phyloP scores from a whole-genome alignment of 2,329 filamentous ascomycete genomes.

The Teratosphaeria nubilosa region DNA sequence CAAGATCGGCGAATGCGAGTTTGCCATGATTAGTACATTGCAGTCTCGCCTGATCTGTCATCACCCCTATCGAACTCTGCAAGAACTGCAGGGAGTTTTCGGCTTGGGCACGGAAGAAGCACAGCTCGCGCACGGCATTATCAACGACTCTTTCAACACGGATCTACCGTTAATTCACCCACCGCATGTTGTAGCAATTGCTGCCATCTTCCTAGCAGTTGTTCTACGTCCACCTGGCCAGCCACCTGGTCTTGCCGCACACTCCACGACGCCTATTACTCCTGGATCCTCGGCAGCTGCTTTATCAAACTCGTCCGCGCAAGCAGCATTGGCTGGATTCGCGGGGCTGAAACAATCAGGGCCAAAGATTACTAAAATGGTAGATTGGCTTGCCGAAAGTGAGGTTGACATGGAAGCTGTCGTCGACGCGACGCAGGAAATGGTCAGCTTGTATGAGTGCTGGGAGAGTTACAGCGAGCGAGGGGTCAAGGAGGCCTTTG shows the following conservation, averaged over 20 bases:
- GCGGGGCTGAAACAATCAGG: conserved; percentile 26
- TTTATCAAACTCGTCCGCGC: conserved; percentile 20
- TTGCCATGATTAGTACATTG: conserved; percentile 84
- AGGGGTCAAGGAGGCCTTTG: conserved; percentile 52
- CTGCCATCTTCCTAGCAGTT: conserved; percentile 73
- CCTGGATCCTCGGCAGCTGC: conserved; percentile 8
- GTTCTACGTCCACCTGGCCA: conserved; percentile 59
- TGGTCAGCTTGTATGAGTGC: conserved; percentile 77
- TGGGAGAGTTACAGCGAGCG: conserved; percentile 61
- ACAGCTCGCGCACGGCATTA: conserved; percentile 66
- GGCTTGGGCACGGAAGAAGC: conserved; percentile 67
- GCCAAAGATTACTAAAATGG: conserved; percentile 41
- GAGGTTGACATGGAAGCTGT: conserved; percentile 74
- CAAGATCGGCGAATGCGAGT: conserved; percentile 87
- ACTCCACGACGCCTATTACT: conserved; percentile 23
- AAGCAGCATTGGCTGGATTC: conserved; percentile 26
- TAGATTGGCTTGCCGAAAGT: conserved; percentile 77
- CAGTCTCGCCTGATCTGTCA: conserved; percentile 81
- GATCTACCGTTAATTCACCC: conserved; percentile 78
- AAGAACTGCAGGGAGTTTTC: conserved; percentile 59
- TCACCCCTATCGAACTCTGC: conserved; percentile 78
- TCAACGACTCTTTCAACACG: conserved; percentile 89
- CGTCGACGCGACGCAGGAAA: conserved; percentile 82
- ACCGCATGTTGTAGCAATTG: conserved; percentile 81
- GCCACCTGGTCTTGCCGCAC: conserved; percentile 33